Conservation (phyloP, 805 yeast genomes). For the Ogataea wickerhamii region DNA sequence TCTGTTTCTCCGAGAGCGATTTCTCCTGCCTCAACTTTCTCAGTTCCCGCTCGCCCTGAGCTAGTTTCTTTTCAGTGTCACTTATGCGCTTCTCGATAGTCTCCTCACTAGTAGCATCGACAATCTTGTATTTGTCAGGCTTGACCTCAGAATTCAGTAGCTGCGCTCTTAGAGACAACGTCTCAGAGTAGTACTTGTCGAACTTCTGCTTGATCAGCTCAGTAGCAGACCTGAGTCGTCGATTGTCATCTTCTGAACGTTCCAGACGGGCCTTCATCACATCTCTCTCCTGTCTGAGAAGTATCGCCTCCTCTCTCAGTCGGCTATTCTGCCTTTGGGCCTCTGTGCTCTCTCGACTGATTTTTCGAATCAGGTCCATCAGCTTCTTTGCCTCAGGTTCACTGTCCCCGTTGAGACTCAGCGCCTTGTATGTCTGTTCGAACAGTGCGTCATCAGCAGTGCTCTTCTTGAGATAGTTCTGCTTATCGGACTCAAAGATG, state of each 20-base stretch:
- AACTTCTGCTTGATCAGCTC: slow-evolving; percentile 16
- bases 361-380: slow-evolving; percentile 10
- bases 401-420: slow-evolving; percentile 12
- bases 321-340: not conserved
- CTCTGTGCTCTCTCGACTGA: slow-evolving; percentile 9
- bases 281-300: slow-evolving; percentile 7
- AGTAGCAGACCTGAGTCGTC: slow-evolving; percentile 6
- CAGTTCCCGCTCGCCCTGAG: slow-evolving; percentile 9
- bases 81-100: slow-evolving; percentile 10
- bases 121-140: not conserved
- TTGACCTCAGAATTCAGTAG: slow-evolving; percentile 3
- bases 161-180: slow-evolving; percentile 10
- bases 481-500: slow-evolving; percentile 20
- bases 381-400: slow-evolving; percentile 14
- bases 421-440: slow-evolving; percentile 17
- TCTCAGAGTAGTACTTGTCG: slow-evolving; percentile 17
- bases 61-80: slow-evolving; percentile 8
- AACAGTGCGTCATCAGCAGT: slow-evolving; percentile 14
- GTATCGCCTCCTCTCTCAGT: slow-evolving; percentile 4
- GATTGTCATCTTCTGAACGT: slow-evolving; percentile 9
- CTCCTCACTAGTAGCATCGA: not conserved
- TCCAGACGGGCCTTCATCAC: slow-evolving; percentile 2
- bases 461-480: slow-evolving; percentile 8
- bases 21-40: slow-evolving; percentile 10
- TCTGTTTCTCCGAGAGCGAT: slow-evolving; percentile 4